phyloP scores from a whole-genome alignment of 805 yeast species.

The Candida ficus region DNA sequence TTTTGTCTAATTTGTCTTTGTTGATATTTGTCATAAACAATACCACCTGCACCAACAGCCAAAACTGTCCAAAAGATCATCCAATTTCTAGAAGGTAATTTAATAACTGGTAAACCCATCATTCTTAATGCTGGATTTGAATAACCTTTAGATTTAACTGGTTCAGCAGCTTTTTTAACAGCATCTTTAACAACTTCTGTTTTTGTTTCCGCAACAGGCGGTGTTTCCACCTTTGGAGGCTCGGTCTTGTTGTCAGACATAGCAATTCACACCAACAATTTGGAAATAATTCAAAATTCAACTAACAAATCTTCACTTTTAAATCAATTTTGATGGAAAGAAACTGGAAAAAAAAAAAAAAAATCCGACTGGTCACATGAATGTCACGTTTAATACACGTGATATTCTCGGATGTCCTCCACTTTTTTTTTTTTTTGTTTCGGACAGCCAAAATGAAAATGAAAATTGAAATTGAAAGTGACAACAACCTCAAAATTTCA shows the following conservation, averaged over 20 bases:
- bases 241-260: slow-evolving; percentile 6
- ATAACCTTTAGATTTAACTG: slow-evolving; percentile 35
- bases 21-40: slow-evolving; percentile 70
- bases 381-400: too few relatives aligned
- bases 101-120: slow-evolving; percentile 76
- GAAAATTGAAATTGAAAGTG: too few relatives aligned
- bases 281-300: too few relatives aligned
- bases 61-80: slow-evolving; percentile 76
- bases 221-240: neutral
- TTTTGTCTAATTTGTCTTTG: slow-evolving; percentile 59
- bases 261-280: too few relatives aligned
- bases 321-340: too few relatives aligned
- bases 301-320: too few relatives aligned
- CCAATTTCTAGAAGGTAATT: slow-evolving; percentile 92
- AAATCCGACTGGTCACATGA: too few relatives aligned
- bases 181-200: slow-evolving; percentile 4
- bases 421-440: too few relatives aligned
- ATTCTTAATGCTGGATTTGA: slow-evolving; percentile 76
- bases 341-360: too few relatives aligned
- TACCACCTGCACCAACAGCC: slow-evolving; percentile 65
- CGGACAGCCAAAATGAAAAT: too few relatives aligned
- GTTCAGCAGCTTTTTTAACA: slow-evolving; percentile 5
- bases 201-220: neutral
- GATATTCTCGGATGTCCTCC: too few relatives aligned
- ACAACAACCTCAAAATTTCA: too few relatives aligned